Percentiles rank a stretch among this genome's conserved stretches.
phyloP scores from a whole-genome alignment of 1,284 basidiomycete species.

The Ganoderma meredithae region DNA sequence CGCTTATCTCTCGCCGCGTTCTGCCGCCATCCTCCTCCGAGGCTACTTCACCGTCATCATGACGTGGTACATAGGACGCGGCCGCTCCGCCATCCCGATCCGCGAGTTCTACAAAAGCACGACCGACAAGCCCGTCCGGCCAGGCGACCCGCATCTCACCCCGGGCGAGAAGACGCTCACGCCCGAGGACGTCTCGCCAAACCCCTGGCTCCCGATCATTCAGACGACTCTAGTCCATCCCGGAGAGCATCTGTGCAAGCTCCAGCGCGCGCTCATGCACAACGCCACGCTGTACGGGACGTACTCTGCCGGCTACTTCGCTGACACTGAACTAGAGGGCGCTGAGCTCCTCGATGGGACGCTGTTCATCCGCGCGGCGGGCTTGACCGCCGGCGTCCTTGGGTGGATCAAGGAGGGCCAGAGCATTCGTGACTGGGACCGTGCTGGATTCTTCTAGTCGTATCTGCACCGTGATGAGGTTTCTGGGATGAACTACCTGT shows the following conservation, averaged over 20 bases:
- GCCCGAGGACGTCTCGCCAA: conserved; percentile 43
- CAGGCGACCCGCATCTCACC: conserved; percentile 40
- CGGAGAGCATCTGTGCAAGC: conserved; percentile 68
- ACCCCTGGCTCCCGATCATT: conserved; percentile 62
- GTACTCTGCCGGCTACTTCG: conserved; percentile 45
- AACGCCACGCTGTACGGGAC: conserved; percentile 56
- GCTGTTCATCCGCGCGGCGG: conserved; percentile 62
- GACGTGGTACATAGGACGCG: conserved; percentile 47
- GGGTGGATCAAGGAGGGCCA: conserved; percentile 58
- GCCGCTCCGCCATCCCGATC: conserved; percentile 44
- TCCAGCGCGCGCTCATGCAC: conserved; percentile 61
- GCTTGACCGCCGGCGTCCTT: conserved; percentile 55
- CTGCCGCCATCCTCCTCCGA: conserved; percentile 44
- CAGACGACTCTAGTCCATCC: conserved; percentile 57
- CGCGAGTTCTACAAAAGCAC: conserved; percentile 44
- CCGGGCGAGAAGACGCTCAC: conserved; percentile 45
- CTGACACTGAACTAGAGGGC: conserved; percentile 43
- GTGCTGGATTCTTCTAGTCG: neutral
- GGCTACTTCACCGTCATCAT: conserved; percentile 48
- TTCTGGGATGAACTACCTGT: neutral
- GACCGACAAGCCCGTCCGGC: conserved; percentile 29
- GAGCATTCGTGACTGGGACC: conserved; percentile 1
- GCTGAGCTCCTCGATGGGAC: conserved; percentile 66
- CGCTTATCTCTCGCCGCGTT: conserved; percentile 37
- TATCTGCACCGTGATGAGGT: neutral